Evolutionary conservation across 2,329 filamentous ascomycete genomes (phyloP), one percentile per base, ranked within the genome.

Genomic region (Colletotrichum camelliae): DNA sequence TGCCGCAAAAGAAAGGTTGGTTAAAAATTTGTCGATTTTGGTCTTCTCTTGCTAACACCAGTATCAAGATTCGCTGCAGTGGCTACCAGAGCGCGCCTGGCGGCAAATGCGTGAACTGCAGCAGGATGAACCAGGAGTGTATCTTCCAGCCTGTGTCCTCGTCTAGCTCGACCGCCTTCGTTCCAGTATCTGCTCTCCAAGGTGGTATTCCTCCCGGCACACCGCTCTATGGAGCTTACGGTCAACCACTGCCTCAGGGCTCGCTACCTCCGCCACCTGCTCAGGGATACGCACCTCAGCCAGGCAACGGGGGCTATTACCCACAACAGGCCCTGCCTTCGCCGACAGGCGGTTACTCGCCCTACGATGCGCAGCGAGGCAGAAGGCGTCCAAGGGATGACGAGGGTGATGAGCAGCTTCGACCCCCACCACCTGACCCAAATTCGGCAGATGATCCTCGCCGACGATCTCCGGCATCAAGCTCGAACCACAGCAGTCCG

Each of bases 71-170:
- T 77, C 89, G 90, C 48, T 92, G 90, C 84, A 92, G 90, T 76
- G 90, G 90, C 33, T 91, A 91, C 77, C 88, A 90, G 74, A 91
- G 89, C 77, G 90, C 89, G 0, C 88, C 89, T 0, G 90, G 90
- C 24, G 90, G 90, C 13, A 91, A 91, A 77, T 92, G 90, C 78
- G 88, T 90, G 70, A 92, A 92, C 78, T 92, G 90, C 79, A 89
- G 90, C 52, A 90, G 91, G 77, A 91, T 91, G 84, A 90, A 90
- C 65, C 91, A 92, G 78, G 90, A 92, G 76, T 92, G 90, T 75
- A 87, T 92, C 16, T 92, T 92, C 75, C 90, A 92, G 79, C 90
- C 90, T 0, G 90, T 92, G 1, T 91, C 89, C 5, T 89, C 88
- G 0, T 88, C 89, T 13, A 87, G 88, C 52, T 89, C 89, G 7